These are phyloP conservation scores for Limonomyces culmigenus DNA, from an alignment of 1,284 basidiomycete genomes.

Conservation along the genomic window DNA sequence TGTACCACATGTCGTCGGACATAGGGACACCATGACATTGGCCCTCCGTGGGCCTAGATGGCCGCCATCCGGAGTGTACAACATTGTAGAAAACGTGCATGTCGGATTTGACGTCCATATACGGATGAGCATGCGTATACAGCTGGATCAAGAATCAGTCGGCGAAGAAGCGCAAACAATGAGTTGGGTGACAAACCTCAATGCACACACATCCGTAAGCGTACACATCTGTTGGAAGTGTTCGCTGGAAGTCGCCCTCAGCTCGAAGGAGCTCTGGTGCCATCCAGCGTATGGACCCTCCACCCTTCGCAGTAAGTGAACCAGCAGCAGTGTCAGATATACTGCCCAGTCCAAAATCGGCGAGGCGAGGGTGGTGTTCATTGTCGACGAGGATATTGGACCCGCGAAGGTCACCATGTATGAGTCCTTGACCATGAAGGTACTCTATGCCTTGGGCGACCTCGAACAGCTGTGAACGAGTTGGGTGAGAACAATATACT, in stretches of 20 bases:
- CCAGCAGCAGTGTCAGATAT: slow-evolving; percentile 2
- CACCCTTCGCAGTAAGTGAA: slow-evolving; percentile 1
- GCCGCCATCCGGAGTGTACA: background rate
- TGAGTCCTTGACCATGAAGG: slow-evolving; percentile 6
- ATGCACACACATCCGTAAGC: slow-evolving; percentile 7
- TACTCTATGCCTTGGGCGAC: slow-evolving; percentile 5
- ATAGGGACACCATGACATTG: background rate
- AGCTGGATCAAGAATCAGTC: background rate
- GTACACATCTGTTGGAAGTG: slow-evolving; percentile 7
- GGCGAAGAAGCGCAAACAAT: background rate
- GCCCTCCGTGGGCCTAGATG: background rate
- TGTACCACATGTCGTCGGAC: background rate
- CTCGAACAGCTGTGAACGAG: slow-evolving; percentile 4
- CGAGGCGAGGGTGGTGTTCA: slow-evolving; percentile 1
- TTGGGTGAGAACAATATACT: background rate
- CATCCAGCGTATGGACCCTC: slow-evolving; percentile 6
- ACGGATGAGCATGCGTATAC: background rate
- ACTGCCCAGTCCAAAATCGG: slow-evolving; percentile 5
- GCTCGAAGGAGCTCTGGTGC: slow-evolving; percentile 7
- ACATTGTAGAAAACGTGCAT: background rate
- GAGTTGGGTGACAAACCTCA: slow-evolving; percentile 4
- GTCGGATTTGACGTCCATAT: background rate
- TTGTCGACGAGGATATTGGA: slow-evolving; percentile 7
- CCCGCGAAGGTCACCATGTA: slow-evolving; percentile 8
- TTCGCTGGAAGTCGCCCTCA: background rate